Evolutionary conservation across 2,329 filamentous ascomycete species (phyloP).

Genomic region (Aspergillus sergii): DNA sequence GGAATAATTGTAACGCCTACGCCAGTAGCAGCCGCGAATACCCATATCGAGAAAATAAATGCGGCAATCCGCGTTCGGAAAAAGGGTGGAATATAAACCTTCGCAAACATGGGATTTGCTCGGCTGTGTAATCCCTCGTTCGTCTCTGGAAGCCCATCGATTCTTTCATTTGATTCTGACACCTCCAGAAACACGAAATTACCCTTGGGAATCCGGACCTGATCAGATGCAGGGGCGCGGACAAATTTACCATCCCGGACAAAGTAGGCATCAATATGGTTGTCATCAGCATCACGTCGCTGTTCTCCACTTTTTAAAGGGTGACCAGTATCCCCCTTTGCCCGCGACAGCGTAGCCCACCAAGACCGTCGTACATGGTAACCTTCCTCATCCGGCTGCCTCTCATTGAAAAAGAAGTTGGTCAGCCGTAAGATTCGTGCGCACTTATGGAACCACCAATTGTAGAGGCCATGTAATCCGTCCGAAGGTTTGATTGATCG

Average conservation of each 20-base stretch:
- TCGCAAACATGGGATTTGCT: slow-evolving; percentile 63
- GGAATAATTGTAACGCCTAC: slow-evolving; percentile 84
- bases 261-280: slow-evolving; percentile 52
- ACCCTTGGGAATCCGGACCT: slow-evolving; percentile 89
- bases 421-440: slow-evolving; percentile 79
- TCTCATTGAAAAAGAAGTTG: slow-evolving; percentile 89
- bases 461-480: slow-evolving; percentile 80
- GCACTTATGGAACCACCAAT: slow-evolving; percentile 93
- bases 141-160: slow-evolving; percentile 61
- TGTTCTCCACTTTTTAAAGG: slow-evolving; percentile 38
- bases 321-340: slow-evolving; percentile 41
- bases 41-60: slow-evolving; percentile 89
- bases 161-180: slow-evolving; percentile 64
- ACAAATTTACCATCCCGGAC: slow-evolving; percentile 79
- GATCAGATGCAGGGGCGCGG: slow-evolving; percentile 89
- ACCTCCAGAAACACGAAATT: slow-evolving; percentile 78
- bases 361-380: slow-evolving; percentile 63
- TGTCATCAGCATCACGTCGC: slow-evolving; percentile 43
- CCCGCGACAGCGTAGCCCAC: slow-evolving; percentile 42
- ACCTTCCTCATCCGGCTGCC: slow-evolving; percentile 80
- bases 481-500: slow-evolving; percentile 84
- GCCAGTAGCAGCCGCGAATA: slow-evolving; percentile 87
- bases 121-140: slow-evolving; percentile 63
- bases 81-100: slow-evolving; percentile 80
- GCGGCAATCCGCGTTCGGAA: slow-evolving; percentile 79